Evolutionary conservation across 176 grass and related monocot genomes (phyloP), one percentile per base, ranked within the genome.

Genomic region (Alloteropsis semialata): DNA sequence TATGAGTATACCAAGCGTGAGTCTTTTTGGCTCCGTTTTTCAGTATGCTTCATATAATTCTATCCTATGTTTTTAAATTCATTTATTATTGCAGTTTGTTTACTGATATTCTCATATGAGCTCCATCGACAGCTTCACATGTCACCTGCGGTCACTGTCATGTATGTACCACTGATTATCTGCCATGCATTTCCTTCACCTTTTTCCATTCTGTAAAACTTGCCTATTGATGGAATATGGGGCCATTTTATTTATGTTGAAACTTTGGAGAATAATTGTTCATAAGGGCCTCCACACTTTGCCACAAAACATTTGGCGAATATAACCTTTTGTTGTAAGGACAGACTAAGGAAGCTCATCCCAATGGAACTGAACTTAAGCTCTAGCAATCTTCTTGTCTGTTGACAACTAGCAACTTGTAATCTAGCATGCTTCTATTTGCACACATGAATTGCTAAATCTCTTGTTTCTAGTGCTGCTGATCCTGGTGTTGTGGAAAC

Each of bases 1-100:
- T 98, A 98, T 34, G 96, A 95, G 79, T 86, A 91, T 77, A 93
- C 92, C 65, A 98, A 98, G 81, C 48, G 96, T 95, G 93, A 5
- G 87, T 82, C 1, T 89, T 1, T 1, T 32, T 84, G 27, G 63
- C 75, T 79, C 61, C 58, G 8, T 82, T 51, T 84, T 58, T 65
- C 29, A 19, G 24, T 62, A 59, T 64, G 57, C 13, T 69, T 62
- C 33, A 50, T 74, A 41, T 66, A 83, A 21, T 61, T 81, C 17
- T 84, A 84, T 59, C 38, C 16, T 28, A 8, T 55, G 42, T 28
- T 9, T 65, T 24, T 11, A 30, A 24, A 11, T 36, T 74, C 5
- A 36, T 69, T n/a, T 36, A 46, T 21, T 48, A 18, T 49, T 43
- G 57, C 58, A 98, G 96, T 98, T 81, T 98, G 96, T 87, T 75